A percentile compares a stretch with the other conserved stretches of the same genome.
Conservation (phyloP, 495 filamentous ascomycete genomes). For the Hypoxylon intermedium region DNA sequence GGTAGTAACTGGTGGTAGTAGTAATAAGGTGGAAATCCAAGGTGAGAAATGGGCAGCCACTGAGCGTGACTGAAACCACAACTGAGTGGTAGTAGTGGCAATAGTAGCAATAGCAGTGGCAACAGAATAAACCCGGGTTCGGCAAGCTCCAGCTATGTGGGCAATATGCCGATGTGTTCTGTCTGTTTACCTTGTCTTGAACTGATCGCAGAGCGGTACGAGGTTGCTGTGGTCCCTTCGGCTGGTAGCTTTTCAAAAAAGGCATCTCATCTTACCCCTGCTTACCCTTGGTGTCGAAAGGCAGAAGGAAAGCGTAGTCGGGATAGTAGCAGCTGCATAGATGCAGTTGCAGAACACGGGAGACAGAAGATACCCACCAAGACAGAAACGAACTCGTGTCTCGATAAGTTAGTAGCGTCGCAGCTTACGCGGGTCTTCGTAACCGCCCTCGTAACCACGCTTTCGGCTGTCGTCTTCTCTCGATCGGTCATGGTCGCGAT, state of each 20-base stretch:
- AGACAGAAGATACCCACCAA: slow-evolving; percentile 56
- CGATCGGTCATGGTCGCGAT: slow-evolving; percentile 48
- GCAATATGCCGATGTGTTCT: not conserved
- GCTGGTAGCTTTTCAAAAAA: slow-evolving; percentile 16
- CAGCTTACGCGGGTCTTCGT: slow-evolving; percentile 81
- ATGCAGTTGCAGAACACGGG: slow-evolving; percentile 40
- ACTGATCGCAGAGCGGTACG: slow-evolving; percentile 6
- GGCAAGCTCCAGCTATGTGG: not conserved
- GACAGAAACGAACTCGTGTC: slow-evolving; percentile 47
- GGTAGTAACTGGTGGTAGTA: slow-evolving; percentile 1
- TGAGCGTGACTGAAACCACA: slow-evolving; percentile 6
- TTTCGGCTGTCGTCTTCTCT: slow-evolving; percentile 66
- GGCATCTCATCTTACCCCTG: slow-evolving; percentile 53
- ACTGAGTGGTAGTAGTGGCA: slow-evolving; percentile 4
- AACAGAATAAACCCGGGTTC: not conserved
- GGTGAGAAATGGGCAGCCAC: slow-evolving; percentile 5
- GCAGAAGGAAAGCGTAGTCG: slow-evolving; percentile 53
- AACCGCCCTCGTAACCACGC: slow-evolving; percentile 69
- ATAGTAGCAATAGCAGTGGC: too few relatives aligned
- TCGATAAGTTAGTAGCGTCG: slow-evolving; percentile 69
- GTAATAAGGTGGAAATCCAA: slow-evolving; percentile 5
- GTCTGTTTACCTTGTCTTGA: slow-evolving; percentile 30
- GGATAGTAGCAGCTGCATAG: slow-evolving; percentile 11
- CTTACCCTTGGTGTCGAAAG: slow-evolving; percentile 72
- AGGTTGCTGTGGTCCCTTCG: slow-evolving; percentile 10